These are phyloP conservation scores for Exophiala sideris DNA, from an alignment of 2,329 filamentous ascomycete genomes.

Conservation along the genomic window DNA sequence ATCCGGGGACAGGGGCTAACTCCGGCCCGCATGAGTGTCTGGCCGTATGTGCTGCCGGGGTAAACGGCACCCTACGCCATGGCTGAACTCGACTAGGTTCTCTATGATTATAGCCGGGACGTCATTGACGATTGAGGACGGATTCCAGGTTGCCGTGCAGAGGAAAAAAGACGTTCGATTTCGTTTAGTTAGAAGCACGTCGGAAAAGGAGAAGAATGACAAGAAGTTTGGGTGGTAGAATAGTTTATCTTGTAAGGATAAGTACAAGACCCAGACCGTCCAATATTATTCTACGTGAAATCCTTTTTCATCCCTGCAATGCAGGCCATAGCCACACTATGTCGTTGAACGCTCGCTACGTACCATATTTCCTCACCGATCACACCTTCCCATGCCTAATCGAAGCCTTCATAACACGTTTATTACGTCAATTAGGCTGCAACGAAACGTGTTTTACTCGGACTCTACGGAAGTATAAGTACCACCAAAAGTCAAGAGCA, in stretches of 20 bases:
- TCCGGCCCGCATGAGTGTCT: conserved; percentile 40
- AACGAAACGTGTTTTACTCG: not conserved
- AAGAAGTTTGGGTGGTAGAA: not conserved
- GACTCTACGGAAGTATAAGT: not conserved
- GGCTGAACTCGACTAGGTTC: not conserved
- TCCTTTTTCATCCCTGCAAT: not conserved
- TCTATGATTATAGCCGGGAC: no score
- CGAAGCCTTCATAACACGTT: not conserved
- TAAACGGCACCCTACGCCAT: not conserved
- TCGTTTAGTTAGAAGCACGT: not conserved
- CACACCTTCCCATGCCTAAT: not conserved
- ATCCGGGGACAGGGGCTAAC: conserved; percentile 42
- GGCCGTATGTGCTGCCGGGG: conserved; percentile 14
- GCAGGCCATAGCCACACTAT: not conserved
- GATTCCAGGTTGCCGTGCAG: not conserved
- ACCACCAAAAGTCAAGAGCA: not conserved
- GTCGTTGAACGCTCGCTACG: not conserved
- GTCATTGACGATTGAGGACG: no score
- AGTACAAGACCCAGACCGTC: not conserved
- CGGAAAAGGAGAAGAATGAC: not conserved
- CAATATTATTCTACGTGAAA: not conserved
- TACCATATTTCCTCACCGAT: not conserved
- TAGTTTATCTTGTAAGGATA: not conserved
- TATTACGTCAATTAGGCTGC: not conserved
- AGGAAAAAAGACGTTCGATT: not conserved